Base-by-base conservation (phyloP, 169 alveolate species). In the Amoebophrya sp. region DNA sequence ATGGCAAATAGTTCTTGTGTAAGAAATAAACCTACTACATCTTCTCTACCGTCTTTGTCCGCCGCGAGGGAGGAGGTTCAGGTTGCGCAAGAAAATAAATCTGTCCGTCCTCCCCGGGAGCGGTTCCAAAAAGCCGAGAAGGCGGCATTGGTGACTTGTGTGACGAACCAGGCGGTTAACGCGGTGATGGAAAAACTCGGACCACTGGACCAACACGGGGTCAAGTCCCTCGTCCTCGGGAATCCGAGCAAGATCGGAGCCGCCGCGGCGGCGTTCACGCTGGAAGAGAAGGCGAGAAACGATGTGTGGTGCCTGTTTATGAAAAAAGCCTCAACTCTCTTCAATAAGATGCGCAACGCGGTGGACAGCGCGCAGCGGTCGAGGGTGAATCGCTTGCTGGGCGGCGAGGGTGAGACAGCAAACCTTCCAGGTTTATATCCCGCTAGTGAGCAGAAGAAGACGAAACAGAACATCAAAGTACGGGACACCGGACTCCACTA, bases 101-200 rank as follows among this genome's bases (percentile, higher is more conserved):
- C 29, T 18, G 18, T 18, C 18, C n/a, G n/a, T n/a, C n/a, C n/a
- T n/a, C n/a, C n/a, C n/a, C n/a, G n/a, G n/a, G n/a, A n/a, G n/a
- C n/a, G n/a, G n/a, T 47, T 47, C 66, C 7, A 12, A 7, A 7
- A 18, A 47, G 66, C 66, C 18, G 29, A 47, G 18, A 47, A 47
- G 18, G 92, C 92, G 0, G 89, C 93, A 0, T 77, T 91, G 38
- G 93, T 91, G 39, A 91, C 93, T 40, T 91, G 93, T 83, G 93
- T 91, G 25, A 91, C 93, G 18, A 91, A 91, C 47, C 93, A 91
- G 77, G 93, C 93, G 10, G 88, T 91, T 10, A 55, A 91, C 29
- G 93, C 93, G 0, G 93, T 91, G 47, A 39, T 66, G 23, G 91
- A 91, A 38, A 91, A 91, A 88, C 38, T 91, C 38, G 66, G 66